Conservation (phyloP, 2,329 filamentous ascomycete species). For the Colletotrichum sp. region DNA sequence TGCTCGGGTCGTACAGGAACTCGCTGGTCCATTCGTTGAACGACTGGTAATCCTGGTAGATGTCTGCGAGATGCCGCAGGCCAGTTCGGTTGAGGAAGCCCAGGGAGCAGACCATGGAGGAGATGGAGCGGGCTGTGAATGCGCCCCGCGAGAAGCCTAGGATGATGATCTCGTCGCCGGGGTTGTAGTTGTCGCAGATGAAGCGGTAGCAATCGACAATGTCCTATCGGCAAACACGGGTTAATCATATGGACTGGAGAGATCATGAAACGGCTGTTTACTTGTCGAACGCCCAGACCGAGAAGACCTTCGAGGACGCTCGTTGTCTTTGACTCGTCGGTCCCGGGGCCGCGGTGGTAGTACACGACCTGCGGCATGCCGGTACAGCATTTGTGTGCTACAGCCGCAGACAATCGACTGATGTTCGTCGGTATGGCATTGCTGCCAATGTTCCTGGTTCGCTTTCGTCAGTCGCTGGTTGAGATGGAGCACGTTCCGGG, state of each 20-base stretch:
- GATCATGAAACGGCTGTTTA: accelerated
- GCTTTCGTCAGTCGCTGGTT: background rate
- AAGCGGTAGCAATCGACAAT: conserved; percentile 41
- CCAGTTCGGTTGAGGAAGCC: conserved; percentile 20
- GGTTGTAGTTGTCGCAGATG: conserved; percentile 38
- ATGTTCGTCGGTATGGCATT: conserved; percentile 32
- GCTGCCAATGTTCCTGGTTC: background rate
- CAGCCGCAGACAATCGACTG: conserved; percentile 34
- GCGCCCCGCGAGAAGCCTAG: conserved; percentile 42
- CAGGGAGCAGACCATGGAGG: conserved; percentile 25
- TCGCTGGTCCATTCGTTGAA: conserved; percentile 8
- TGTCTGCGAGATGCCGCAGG: background rate
- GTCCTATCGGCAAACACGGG: conserved; percentile 10
- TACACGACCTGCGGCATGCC: conserved; percentile 38
- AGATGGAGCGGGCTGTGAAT: conserved; percentile 39
- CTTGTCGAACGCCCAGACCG: conserved; percentile 27
- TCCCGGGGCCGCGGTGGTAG: conserved; percentile 41
- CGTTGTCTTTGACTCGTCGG: conserved; percentile 24
- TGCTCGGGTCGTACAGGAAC: background rate
- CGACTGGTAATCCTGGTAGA: conserved; percentile 21
- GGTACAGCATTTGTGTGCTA: conserved; percentile 31
- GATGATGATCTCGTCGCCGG: conserved; percentile 37
- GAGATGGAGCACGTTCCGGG: accelerated
- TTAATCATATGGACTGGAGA: background rate
- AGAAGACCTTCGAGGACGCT: conserved; percentile 27